These are phyloP conservation scores for Alternaria consortialis DNA, from an alignment of 2,329 filamentous ascomycete genomes.

Conservation along the genomic window DNA sequence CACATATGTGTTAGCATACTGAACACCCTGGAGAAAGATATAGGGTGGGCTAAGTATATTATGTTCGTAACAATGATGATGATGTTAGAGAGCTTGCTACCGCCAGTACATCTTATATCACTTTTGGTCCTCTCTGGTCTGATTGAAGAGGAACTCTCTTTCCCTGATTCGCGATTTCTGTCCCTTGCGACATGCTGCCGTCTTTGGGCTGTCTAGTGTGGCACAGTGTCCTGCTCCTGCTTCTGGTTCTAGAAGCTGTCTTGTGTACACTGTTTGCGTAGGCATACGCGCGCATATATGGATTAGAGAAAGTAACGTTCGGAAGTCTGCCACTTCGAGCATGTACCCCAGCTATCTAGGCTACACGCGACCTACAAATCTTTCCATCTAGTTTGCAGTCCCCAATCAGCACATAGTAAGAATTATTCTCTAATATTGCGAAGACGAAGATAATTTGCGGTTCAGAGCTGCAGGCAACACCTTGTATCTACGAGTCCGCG, in stretches of 20 bases:
- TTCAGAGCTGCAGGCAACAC: constrained; percentile 1
- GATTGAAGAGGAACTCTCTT: neutral
- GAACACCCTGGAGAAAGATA: no score
- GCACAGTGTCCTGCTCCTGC: neutral
- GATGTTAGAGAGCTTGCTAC: neutral
- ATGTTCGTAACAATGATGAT: no score
- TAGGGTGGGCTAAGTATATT: no score
- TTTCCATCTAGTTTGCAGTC: neutral
- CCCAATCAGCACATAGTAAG: neutral
- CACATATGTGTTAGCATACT: neutral
- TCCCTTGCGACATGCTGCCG: neutral
- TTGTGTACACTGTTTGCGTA: neutral
- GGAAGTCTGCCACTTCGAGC: neutral
- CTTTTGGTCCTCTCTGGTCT: neutral
- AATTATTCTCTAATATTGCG: neutral
- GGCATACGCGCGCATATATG: neutral
- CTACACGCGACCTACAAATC: neutral
- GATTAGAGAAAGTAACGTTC: neutral
- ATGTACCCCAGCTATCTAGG: neutral
- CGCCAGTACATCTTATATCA: neutral
- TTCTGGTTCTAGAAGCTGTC: neutral
- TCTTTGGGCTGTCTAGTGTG: neutral
- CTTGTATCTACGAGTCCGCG: neutral
- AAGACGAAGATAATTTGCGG: neutral
- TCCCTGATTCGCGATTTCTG: neutral